Conservation (phyloP, 495 filamentous ascomycete species). For the Cetradonia linearis region DNA sequence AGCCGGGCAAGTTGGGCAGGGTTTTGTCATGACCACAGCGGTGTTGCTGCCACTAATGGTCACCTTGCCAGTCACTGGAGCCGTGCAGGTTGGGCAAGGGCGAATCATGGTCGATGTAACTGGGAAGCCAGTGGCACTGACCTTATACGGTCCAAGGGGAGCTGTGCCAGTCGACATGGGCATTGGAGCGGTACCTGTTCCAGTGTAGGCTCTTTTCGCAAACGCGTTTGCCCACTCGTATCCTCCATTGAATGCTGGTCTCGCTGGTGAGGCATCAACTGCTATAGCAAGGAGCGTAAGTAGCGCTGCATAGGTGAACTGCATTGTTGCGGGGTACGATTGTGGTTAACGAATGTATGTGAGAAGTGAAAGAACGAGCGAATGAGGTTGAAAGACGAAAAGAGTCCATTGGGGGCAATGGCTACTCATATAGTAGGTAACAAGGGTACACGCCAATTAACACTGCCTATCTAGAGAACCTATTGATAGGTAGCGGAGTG, state of each 20-base stretch:
- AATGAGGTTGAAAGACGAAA: conserved; percentile 1
- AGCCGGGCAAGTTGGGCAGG: neutral
- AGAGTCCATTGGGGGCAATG: neutral
- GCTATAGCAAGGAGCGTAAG: conserved; percentile 4
- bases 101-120: neutral
- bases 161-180: conserved; percentile 1
- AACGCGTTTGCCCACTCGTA: neutral
- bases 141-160: neutral
- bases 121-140: neutral
- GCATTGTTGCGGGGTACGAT: conserved; percentile 2
- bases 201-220: neutral
- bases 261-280: conserved; percentile 1
- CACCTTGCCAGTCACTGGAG: neutral
- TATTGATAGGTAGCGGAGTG: neutral
- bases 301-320: conserved; percentile 1
- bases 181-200: neutral
- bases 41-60: too few species aligned
- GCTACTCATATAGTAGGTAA: conserved; percentile 4
- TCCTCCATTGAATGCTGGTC: neutral
- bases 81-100: conserved; percentile 11
- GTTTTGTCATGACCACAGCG: neutral
- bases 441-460: neutral
- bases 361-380: neutral
- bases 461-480: neutral
- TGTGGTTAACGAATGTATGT: conserved; percentile 10